Percentiles rank a stretch among this genome's conserved stretches.
Evolutionary conservation across 2,329 filamentous ascomycete species (phyloP).

Genomic region (Rachicladosporium sp.): DNA sequence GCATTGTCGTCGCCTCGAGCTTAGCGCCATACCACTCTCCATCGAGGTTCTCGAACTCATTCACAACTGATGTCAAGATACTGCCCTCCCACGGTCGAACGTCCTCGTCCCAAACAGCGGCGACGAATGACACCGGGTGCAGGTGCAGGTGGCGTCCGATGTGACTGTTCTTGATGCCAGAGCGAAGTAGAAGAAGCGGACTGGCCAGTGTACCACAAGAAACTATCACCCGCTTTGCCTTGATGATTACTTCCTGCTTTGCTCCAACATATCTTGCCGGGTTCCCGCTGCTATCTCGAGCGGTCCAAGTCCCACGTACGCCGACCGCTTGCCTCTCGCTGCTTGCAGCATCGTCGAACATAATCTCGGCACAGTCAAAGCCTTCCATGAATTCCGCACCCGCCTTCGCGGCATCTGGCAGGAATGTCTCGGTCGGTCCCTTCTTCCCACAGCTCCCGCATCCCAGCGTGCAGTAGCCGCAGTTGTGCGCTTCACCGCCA

Average conservation of each 20-base stretch:
- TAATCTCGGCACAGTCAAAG: constrained; percentile 56
- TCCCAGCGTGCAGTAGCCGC: constrained; percentile 49
- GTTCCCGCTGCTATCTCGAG: constrained; percentile 51
- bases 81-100: constrained; percentile 53
- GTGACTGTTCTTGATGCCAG: constrained; percentile 67
- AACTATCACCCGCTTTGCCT: constrained; percentile 70
- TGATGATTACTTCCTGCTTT: constrained; percentile 54
- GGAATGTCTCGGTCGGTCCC: constrained; percentile 62
- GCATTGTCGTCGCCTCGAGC: constrained; percentile 64
- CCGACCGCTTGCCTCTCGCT: constrained; percentile 52
- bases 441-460: constrained; percentile 60
- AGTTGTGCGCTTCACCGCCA: constrained; percentile 59
- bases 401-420: constrained; percentile 65
- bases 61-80: constrained; percentile 68
- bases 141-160: constrained; percentile 73
- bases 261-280: constrained; percentile 34
- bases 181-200: constrained; percentile 63
- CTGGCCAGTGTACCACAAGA: constrained; percentile 64
- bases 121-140: constrained; percentile 53
- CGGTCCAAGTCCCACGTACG: constrained; percentile 62
- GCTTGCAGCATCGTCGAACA: constrained; percentile 47
- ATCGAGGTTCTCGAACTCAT: constrained; percentile 70
- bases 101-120: constrained; percentile 56
- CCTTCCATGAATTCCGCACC: constrained; percentile 79
- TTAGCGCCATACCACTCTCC: constrained; percentile 70